These are phyloP conservation scores for Xylaria polymorpha DNA, from an alignment of 2,329 filamentous ascomycete species.

Conservation along the genomic window DNA sequence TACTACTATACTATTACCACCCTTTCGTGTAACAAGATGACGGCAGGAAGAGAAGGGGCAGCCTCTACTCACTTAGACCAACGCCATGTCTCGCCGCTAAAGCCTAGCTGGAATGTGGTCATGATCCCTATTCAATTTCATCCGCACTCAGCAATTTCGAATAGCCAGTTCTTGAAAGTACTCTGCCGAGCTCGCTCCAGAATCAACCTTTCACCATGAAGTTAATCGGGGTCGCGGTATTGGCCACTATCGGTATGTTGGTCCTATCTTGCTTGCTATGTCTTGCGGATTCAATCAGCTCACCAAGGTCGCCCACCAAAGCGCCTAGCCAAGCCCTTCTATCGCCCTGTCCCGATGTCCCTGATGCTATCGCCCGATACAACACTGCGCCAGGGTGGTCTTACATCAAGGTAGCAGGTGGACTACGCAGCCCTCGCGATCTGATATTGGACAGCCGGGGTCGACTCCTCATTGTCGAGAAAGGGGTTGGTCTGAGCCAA, in stretches of 20 bases:
- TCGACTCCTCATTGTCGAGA: conserved; percentile 46
- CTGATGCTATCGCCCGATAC: conserved; percentile 36
- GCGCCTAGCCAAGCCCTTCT: conserved; percentile 21
- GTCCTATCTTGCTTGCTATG: too few relatives aligned
- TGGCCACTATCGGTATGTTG: conserved; percentile 25
- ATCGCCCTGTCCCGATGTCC: conserved; percentile 38
- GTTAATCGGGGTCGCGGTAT: neutral
- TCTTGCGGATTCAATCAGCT: neutral
- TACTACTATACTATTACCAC: too few relatives aligned
- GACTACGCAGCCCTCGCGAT: conserved; percentile 43
- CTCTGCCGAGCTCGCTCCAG: neutral
- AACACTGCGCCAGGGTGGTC: conserved; percentile 43
- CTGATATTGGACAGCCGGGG: conserved; percentile 42
- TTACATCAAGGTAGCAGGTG: conserved; percentile 44
- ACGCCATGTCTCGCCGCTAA: conserved; percentile 11
- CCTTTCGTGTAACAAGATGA: neutral
- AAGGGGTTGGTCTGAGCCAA: conserved; percentile 45
- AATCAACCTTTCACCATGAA: conserved; percentile 12
- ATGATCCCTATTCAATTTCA: neutral
- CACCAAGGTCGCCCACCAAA: conserved; percentile 17
- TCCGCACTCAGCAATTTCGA: neutral
- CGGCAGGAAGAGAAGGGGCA: neutral
- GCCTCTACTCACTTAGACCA: neutral
- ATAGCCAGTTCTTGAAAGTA: neutral
- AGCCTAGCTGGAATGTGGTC: conserved; percentile 22